Conservation (phyloP, 257 asterid species). For the Przewalskia tangutica region DNA sequence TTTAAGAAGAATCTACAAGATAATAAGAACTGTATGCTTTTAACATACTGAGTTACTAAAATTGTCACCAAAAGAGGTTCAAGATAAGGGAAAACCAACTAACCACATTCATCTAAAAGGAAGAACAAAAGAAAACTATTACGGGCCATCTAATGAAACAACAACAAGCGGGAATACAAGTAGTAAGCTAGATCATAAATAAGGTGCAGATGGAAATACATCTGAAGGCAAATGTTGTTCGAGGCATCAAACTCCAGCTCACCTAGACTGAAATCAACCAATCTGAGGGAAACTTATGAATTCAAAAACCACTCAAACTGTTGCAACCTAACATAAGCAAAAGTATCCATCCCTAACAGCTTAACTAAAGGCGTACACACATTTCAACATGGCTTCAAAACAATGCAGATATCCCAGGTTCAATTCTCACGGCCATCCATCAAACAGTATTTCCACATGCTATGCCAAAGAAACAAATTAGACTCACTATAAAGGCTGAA, state of each 20-base stretch:
- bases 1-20: neutral
- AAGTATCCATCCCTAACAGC: neutral
- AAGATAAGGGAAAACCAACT: neutral
- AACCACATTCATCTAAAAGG: neutral
- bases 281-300: neutral
- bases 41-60: neutral
- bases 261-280: neutral
- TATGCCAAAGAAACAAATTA: neutral
- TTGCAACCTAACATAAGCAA: neutral
- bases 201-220: neutral
- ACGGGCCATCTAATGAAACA: neutral
- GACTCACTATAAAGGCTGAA: neutral
- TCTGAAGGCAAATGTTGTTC: neutral
- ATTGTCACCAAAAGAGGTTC: neutral
- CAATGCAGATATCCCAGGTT: neutral
- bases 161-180: neutral
- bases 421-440: neutral
- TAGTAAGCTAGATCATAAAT: neutral
- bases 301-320: neutral
- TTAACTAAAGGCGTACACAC: neutral
- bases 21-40: neutral
- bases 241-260: neutral
- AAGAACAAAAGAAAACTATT: neutral
- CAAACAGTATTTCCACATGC: neutral
- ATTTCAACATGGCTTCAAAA: neutral